Evolutionary conservation across 2,329 filamentous ascomycete species (phyloP).

Genomic region (Fusarium newnesense): DNA sequence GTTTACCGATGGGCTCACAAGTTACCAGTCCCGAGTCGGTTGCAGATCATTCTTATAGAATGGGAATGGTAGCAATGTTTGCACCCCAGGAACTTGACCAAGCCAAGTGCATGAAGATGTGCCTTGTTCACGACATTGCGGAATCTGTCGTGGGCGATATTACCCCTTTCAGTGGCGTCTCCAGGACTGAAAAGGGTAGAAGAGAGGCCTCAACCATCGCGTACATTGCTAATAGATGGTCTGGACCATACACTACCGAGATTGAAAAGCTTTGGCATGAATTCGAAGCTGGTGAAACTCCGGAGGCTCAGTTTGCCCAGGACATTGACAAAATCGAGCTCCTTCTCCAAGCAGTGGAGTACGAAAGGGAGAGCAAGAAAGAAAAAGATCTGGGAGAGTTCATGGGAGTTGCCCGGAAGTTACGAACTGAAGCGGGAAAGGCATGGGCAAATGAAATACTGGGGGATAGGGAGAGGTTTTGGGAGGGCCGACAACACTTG

Average conservation of each 20-base stretch:
- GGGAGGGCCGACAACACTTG: slow-evolving; percentile 64
- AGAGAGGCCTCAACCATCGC: slow-evolving; percentile 91
- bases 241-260: slow-evolving; percentile 74
- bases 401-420: slow-evolving; percentile 76
- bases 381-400: slow-evolving; percentile 86
- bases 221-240: slow-evolving; percentile 78
- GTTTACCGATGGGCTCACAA: background rate
- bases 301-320: slow-evolving; percentile 89
- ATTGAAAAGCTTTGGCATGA: slow-evolving; percentile 89
- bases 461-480: slow-evolving; percentile 77
- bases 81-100: slow-evolving; percentile 81
- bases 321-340: slow-evolving; percentile 98
- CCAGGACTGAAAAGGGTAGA: slow-evolving; percentile 87
- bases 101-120: slow-evolving; percentile 90
- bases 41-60: slow-evolving; percentile 98
- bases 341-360: slow-evolving; percentile 94
- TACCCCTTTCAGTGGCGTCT: slow-evolving; percentile 88
- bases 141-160: slow-evolving; percentile 97
- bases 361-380: slow-evolving; percentile 77
- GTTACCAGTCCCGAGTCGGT: slow-evolving; percentile 81
- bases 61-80: slow-evolving; percentile 95
- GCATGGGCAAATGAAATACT: slow-evolving; percentile 82
- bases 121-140: slow-evolving; percentile 96
- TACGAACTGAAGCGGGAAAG: slow-evolving; percentile 80
- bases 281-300: slow-evolving; percentile 87